Conservation (phyloP, 148 eudicot species). For the Rheum nobile region DNA sequence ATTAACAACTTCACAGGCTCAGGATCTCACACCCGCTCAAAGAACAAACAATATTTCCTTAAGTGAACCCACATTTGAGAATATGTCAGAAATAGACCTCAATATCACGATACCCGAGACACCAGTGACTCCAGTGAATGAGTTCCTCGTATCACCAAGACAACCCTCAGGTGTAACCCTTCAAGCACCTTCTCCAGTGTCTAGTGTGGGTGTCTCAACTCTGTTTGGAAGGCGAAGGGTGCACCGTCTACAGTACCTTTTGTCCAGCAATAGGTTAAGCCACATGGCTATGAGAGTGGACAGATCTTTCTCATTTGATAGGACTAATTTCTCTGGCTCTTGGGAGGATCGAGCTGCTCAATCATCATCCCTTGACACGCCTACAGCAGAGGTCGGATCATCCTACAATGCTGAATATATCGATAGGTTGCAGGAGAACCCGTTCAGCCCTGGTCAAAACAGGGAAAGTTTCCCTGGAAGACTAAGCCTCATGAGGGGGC, state of each 20-base stretch:
- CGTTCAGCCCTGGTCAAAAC: slow-evolving; percentile 15
- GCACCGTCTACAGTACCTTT: slow-evolving; percentile 31
- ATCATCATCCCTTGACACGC: not conserved
- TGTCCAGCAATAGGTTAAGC: slow-evolving; percentile 20
- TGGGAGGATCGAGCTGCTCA: slow-evolving; percentile 6
- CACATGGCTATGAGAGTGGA: slow-evolving; percentile 10
- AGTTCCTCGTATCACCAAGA: slow-evolving; percentile 30
- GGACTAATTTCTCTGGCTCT: not conserved
- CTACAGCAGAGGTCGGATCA: not conserved
- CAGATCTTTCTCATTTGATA: not conserved
- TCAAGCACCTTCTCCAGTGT: slow-evolving; percentile 28
- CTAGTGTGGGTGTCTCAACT: slow-evolving; percentile 49
- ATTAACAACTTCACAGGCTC: slow-evolving; percentile 34
- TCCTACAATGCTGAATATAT: slow-evolving; percentile 10
- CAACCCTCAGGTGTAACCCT: slow-evolving; percentile 29
- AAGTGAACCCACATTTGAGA: not conserved
- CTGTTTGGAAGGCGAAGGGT: slow-evolving; percentile 59
- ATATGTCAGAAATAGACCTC: slow-evolving; percentile 8
- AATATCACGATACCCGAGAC: slow-evolving; percentile 1
- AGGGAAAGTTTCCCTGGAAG: slow-evolving; percentile 19
- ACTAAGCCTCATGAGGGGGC: slow-evolving; percentile 15
- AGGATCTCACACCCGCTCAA: not conserved
- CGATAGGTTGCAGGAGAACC: slow-evolving; percentile 21
- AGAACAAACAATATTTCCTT: not conserved
- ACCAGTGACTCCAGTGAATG: slow-evolving; percentile 3